Evolutionary conservation across 331 rosid genomes (phyloP).

Genomic region (Dryas integrifolia): DNA sequence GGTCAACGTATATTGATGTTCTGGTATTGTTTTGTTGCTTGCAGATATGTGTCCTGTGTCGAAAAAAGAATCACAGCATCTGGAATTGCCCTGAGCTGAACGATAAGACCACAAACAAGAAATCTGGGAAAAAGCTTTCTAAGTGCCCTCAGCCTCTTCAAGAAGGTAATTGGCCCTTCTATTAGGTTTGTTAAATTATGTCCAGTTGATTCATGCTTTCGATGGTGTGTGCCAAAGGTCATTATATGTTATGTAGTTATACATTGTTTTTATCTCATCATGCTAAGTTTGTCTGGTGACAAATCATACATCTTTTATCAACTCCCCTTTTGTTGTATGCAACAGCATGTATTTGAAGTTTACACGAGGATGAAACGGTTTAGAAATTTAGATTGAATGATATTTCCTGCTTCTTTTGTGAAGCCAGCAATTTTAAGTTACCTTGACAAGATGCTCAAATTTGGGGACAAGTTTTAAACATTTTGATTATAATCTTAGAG

Average conservation of each 20-base stretch:
- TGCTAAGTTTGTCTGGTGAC: neutral
- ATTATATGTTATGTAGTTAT: neutral
- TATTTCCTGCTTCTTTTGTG: conserved; percentile 7
- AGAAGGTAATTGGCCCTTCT: conserved; percentile 48
- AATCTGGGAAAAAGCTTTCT: conserved; percentile 55
- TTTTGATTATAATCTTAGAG: neutral
- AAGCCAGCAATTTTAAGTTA: neutral
- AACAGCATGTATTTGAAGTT: conserved; percentile 17
- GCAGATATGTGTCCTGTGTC: conserved; percentile 87
- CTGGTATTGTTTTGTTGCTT: conserved; percentile 22
- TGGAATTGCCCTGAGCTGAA: conserved; percentile 61
- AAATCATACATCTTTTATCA: neutral
- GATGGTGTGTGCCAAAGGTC: neutral
- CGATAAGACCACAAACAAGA: conserved; percentile 34
- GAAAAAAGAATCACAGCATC: conserved; percentile 73
- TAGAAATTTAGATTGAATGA: neutral
- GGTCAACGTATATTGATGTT: neutral
- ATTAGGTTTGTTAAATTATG: neutral
- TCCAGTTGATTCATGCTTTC: conserved; percentile 17
- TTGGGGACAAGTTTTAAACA: neutral
- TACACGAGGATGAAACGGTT: neutral
- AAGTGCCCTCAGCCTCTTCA: conserved; percentile 36
- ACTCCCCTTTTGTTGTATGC: conserved; percentile 1
- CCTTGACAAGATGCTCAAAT: neutral
- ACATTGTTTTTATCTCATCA: neutral